These are phyloP conservation scores for Fusarium guadeloupense DNA, from an alignment of 2,329 filamentous ascomycete species.

Conservation along the genomic window DNA sequence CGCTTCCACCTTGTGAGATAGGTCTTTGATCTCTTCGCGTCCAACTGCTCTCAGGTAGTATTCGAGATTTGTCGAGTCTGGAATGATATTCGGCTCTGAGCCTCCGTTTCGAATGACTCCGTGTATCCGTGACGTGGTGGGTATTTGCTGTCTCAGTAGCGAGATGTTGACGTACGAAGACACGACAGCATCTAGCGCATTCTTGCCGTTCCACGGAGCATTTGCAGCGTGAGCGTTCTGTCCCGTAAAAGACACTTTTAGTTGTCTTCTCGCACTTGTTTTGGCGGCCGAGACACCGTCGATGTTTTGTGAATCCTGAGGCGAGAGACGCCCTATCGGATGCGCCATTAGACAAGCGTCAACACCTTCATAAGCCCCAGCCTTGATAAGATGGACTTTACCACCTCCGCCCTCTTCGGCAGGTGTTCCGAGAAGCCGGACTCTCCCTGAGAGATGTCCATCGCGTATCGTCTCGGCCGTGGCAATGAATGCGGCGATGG, in stretches of 20 bases:
- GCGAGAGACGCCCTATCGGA: slow-evolving; percentile 24
- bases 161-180: slow-evolving; percentile 59
- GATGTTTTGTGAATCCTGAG: not conserved
- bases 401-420: slow-evolving; percentile 63
- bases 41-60: slow-evolving; percentile 43
- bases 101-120: slow-evolving; percentile 64
- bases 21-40: slow-evolving; percentile 49
- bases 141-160: slow-evolving; percentile 64
- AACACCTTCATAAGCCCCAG: slow-evolving; percentile 54
- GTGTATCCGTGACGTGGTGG: slow-evolving; percentile 60
- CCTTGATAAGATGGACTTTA: slow-evolving; percentile 57
- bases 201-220: slow-evolving; percentile 67
- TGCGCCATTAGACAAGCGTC: slow-evolving; percentile 46
- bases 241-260: slow-evolving; percentile 63
- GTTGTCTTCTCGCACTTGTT: slow-evolving; percentile 60
- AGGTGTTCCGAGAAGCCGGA: slow-evolving; percentile 54
- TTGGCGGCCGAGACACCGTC: slow-evolving; percentile 53
- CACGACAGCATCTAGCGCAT: slow-evolving; percentile 67
- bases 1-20: slow-evolving; percentile 47
- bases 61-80: slow-evolving; percentile 55
- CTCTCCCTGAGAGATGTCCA: not conserved
- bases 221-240: slow-evolving; percentile 65
- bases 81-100: slow-evolving; percentile 65
- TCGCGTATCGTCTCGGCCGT: slow-evolving; percentile 26
- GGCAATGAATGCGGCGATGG: slow-evolving; percentile 24